A percentile compares a stretch with the other conserved stretches of the same genome.
Conservation (phyloP, 116 monocot species). For the Zostera marina region DNA sequence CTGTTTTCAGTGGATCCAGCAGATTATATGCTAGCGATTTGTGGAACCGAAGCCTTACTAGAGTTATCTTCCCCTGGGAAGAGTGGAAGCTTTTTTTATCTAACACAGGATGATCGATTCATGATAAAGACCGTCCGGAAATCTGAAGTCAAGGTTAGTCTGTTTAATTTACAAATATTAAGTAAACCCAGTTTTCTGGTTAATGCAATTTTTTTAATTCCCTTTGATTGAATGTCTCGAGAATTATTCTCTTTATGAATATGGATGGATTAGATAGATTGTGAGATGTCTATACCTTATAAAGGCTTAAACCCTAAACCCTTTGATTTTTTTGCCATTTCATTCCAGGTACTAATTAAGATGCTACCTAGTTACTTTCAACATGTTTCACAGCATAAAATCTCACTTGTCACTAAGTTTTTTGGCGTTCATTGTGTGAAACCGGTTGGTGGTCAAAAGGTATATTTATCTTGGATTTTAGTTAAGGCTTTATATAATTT, state of each 20-base stretch:
- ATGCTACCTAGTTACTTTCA: conserved; percentile 76
- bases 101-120: conserved; percentile 88
- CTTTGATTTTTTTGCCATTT: not conserved
- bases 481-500: not conserved
- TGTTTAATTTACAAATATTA: no score
- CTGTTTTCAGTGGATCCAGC: conserved; percentile 87
- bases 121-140: conserved; percentile 98
- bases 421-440: conserved; percentile 94
- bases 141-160: conserved; percentile 81
- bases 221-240: no score
- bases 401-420: conserved; percentile 80
- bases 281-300: no score
- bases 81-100: conserved; percentile 91
- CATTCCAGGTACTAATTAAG: conserved; percentile 63
- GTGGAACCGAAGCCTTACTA: conserved; percentile 79
- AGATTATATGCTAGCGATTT: conserved; percentile 94
- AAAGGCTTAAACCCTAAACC: no score
- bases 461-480: conserved; percentile 8
- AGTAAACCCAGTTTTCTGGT: no score
- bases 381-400: conserved; percentile 47
- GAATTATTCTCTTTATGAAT: no score
- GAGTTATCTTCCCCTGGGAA: conserved; percentile 95
- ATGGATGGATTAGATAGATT: no score
- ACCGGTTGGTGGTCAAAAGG: conserved; percentile 85
- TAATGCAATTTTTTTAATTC: no score